Percentiles rank a stretch among this genome's conserved stretches.
Evolutionary conservation across 1,284 basidiomycete genomes (phyloP).

Genomic region (Neolentinus lepideus): DNA sequence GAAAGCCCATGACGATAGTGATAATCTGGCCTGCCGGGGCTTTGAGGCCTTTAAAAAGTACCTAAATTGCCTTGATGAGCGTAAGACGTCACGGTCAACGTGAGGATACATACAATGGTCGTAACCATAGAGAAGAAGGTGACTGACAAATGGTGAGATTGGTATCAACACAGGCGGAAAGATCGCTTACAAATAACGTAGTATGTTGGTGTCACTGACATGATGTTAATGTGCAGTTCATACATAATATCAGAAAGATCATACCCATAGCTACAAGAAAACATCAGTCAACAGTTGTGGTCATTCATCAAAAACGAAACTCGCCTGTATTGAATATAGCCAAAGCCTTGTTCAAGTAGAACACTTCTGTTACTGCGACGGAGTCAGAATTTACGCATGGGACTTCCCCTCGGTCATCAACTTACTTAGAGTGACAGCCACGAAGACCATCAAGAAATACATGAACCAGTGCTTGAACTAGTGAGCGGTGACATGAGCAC

Average conservation of each 20-base stretch:
- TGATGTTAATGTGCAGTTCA: conserved; percentile 13
- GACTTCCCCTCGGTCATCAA: conserved; percentile 15
- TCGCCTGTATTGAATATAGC: conserved; percentile 90
- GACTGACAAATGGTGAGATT: conserved; percentile 35
- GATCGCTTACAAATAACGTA: conserved; percentile 66
- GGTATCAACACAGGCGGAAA: conserved; percentile 9
- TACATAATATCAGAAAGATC: conserved; percentile 7
- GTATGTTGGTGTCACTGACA: conserved; percentile 78
- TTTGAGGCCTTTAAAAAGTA: conserved; percentile 88
- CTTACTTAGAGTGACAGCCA: conserved; percentile 75
- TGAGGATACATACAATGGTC: conserved; percentile 50
- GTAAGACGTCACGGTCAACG: background rate
- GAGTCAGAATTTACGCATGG: conserved; percentile 10
- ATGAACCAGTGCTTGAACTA: conserved; percentile 81
- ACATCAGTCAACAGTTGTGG: conserved; percentile 3
- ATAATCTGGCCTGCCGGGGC: conserved; percentile 74
- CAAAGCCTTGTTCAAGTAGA: conserved; percentile 94
- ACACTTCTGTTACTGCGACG: conserved; percentile 77
- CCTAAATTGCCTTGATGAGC: conserved; percentile 27
- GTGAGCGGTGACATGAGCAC: background rate
- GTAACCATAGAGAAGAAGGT: conserved; percentile 88
- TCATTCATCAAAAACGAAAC: conserved; percentile 14
- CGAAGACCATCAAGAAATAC: conserved; percentile 83
- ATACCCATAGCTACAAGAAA: conserved; percentile 63
- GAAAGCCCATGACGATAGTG: conserved; percentile 88